These are phyloP conservation scores for Phyllosticta capitalensis DNA, from an alignment of 2,329 filamentous ascomycete genomes.

Conservation along the genomic window DNA sequence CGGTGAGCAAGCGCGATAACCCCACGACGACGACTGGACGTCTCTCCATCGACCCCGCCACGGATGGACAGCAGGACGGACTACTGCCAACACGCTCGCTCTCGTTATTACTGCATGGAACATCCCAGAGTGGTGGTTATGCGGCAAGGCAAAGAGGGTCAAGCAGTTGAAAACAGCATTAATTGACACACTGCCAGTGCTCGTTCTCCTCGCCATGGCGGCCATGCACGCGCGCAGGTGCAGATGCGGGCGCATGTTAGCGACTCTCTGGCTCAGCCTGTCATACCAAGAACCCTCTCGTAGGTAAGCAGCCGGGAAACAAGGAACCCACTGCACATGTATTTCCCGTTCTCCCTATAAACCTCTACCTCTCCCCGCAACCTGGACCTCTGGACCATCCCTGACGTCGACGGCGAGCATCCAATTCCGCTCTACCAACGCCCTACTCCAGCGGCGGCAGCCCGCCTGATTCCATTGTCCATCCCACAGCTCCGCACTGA, in stretches of 20 bases:
- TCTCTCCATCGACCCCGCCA: not conserved
- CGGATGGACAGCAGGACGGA: not conserved
- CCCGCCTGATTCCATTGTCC: not conserved
- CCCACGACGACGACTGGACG: not conserved
- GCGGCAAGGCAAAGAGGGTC: slow-evolving; percentile 3
- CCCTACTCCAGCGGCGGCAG: not conserved
- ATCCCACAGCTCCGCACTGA: not conserved
- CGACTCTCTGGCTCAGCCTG: slow-evolving; percentile 5
- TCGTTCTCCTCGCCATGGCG: not conserved
- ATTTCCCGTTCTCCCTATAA: not conserved
- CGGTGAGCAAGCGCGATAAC: not conserved
- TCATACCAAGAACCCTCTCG: slow-evolving; percentile 6
- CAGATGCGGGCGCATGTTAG: slow-evolving; percentile 8
- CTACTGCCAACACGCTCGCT: not conserved
- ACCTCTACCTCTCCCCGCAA: not conserved
- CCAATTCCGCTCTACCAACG: slow-evolving; percentile 1
- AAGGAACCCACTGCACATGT: not conserved
- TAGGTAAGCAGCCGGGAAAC: not conserved
- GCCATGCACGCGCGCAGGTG: slow-evolving; percentile 8
- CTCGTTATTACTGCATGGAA: not conserved
- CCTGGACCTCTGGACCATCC: not conserved
- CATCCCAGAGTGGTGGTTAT: not conserved
- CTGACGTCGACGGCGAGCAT: not conserved
- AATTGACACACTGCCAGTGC: slow-evolving; percentile 1
- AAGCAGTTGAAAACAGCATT: not conserved